These are phyloP conservation scores for Hsuehochloa calcarea DNA, from an alignment of 176 grass and related monocot genomes.

Conservation along the genomic window DNA sequence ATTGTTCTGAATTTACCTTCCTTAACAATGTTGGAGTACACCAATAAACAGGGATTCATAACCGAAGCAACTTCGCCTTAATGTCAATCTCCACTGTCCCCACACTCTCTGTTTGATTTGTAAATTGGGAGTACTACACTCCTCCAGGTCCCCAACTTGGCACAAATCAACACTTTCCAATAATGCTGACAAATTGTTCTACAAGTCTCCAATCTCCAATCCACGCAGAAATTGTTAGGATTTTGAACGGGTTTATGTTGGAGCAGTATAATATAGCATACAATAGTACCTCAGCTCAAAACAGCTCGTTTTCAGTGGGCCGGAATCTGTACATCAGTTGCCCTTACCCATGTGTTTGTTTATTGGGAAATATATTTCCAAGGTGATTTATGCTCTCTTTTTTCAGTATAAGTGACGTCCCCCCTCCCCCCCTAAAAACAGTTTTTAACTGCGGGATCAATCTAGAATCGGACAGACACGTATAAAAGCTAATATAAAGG, in stretches of 20 bases:
- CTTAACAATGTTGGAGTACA: not conserved
- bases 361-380: not conserved
- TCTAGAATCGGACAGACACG: not conserved
- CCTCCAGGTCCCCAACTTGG: constrained; percentile 1
- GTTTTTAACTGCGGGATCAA: not conserved
- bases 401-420: not conserved
- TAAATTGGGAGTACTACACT: not conserved
- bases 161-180: not conserved
- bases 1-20: not conserved
- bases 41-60: constrained; percentile 1
- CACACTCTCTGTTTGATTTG: not conserved
- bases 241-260: not conserved
- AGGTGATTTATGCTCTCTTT: not conserved
- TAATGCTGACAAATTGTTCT: not conserved
- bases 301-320: not conserved
- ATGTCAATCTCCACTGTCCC: not conserved
- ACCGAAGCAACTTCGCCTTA: not conserved
- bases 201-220: not conserved
- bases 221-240: not conserved
- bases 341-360: not conserved
- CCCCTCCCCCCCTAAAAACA: too few species aligned
- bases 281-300: not conserved
- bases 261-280: not conserved
- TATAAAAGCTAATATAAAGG: not conserved
- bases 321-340: not conserved